Evolutionary conservation across 129 eudicot genomes (phyloP).

Genomic region (Heracleum sosnowskyi): DNA sequence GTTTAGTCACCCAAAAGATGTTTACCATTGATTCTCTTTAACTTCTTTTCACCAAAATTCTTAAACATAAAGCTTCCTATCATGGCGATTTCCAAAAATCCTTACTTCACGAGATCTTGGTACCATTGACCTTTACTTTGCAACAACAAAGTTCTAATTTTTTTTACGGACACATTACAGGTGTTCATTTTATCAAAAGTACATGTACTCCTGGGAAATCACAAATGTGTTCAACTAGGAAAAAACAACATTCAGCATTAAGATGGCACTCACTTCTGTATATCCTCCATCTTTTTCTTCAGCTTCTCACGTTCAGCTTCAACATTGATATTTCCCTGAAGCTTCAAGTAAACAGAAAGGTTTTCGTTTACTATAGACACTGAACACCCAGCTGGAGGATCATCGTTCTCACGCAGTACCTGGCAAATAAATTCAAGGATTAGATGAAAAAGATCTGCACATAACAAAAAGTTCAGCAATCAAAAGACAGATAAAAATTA

Average conservation of each 20-base stretch:
- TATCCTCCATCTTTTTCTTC: slow-evolving; percentile 53
- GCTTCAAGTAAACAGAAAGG: slow-evolving; percentile 68
- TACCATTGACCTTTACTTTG: neutral
- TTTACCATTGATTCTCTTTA: neutral
- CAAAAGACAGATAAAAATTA: neutral
- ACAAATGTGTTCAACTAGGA: neutral
- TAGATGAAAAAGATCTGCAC: neutral
- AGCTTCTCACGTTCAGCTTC: slow-evolving; percentile 77
- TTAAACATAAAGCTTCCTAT: neutral
- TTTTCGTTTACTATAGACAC: slow-evolving; percentile 69
- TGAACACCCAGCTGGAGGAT: slow-evolving; percentile 53
- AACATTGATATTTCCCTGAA: slow-evolving; percentile 51
- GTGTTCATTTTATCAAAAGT: neutral
- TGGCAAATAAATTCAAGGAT: slow-evolving; percentile 13
- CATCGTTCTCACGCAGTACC: slow-evolving; percentile 63
- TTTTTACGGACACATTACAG: neutral
- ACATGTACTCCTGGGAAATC: neutral
- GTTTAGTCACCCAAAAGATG: neutral
- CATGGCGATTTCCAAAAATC: neutral
- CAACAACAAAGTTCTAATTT: neutral
- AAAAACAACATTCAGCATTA: neutral
- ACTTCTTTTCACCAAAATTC: neutral
- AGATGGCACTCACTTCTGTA: slow-evolving; percentile 45
- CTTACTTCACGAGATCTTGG: neutral
- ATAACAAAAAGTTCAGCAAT: neutral